Percentiles rank a stretch among this genome's conserved stretches.
phyloP scores from a whole-genome alignment of 176 grass and related monocot species.

The Coix lacrymajobi region DNA sequence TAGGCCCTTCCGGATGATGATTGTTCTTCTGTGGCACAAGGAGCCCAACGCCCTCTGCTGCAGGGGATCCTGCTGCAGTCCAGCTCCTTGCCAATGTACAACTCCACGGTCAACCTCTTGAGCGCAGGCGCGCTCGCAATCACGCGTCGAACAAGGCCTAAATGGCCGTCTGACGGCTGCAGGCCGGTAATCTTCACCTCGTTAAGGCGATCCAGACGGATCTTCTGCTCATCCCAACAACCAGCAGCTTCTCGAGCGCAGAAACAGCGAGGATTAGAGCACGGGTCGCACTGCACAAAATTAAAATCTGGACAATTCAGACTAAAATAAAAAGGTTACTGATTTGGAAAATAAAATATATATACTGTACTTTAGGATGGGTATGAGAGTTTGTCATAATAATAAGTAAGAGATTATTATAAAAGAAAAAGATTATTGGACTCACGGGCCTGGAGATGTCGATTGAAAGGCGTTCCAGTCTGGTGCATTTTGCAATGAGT shows the following conservation, averaged over 20 bases:
- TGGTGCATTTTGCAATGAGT: not conserved
- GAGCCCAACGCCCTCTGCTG: not conserved
- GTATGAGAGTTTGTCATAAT: no score
- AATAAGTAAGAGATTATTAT: no score
- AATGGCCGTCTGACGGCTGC: not conserved
- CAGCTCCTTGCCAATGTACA: not conserved
- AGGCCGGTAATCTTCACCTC: not conserved
- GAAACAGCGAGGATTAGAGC: not conserved
- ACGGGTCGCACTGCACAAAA: not conserved
- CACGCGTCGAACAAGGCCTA: not conserved
- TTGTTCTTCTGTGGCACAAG: not conserved
- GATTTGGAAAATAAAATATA: not conserved
- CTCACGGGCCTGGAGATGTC: not conserved
- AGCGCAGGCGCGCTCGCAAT: not conserved
- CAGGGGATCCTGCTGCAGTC: slow-evolving; percentile 11
- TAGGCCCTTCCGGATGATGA: not conserved
- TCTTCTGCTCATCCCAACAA: not conserved
- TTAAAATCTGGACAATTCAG: not conserved
- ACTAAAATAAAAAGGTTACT: no score
- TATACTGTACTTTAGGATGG: not conserved
- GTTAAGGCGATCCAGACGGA: not conserved
- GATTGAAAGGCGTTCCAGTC: not conserved
- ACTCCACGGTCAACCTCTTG: not conserved
- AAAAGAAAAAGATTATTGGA: not conserved
- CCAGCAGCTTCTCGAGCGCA: not conserved